Conservation (phyloP, 2,329 filamentous ascomycete genomes). For the Penicillium sp. region DNA sequence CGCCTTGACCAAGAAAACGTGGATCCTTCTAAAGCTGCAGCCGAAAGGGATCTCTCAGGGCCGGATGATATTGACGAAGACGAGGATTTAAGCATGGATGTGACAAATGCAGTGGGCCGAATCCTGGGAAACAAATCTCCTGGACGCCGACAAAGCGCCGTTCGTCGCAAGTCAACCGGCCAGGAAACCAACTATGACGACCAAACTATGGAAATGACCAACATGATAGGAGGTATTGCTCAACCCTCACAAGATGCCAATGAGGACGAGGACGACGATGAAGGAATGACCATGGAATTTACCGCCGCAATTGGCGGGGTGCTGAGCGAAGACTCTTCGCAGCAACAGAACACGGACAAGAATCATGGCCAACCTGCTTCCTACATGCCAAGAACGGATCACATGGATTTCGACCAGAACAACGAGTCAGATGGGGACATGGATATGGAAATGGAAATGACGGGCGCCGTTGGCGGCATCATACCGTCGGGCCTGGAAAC, state of each 20-base stretch:
- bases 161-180: conserved; percentile 44
- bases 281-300: conserved; percentile 51
- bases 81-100: conserved; percentile 88
- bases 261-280: conserved; percentile 37
- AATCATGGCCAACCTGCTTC: conserved; percentile 9
- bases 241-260: conserved; percentile 26
- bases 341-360: conserved; percentile 12
- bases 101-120: conserved; percentile 76
- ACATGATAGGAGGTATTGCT: conserved; percentile 43
- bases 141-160: conserved; percentile 31
- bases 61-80: conserved; percentile 50
- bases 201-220: conserved; percentile 49
- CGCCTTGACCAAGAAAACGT: conserved; percentile 48
- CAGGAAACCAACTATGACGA: conserved; percentile 48
- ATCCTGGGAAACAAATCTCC: conserved; percentile 61
- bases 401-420: conserved; percentile 26
- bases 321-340: conserved; percentile 28
- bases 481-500: conserved; percentile 45
- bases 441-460: conserved; percentile 70
- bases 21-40: conserved; percentile 31
- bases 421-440: conserved; percentile 28
- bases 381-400: conserved; percentile 18
- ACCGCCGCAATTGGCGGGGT: conserved; percentile 47
- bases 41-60: conserved; percentile 14
- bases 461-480: conserved; percentile 50